phyloP scores from a whole-genome alignment of 495 filamentous ascomycete genomes.

The Penicillium canariense region DNA sequence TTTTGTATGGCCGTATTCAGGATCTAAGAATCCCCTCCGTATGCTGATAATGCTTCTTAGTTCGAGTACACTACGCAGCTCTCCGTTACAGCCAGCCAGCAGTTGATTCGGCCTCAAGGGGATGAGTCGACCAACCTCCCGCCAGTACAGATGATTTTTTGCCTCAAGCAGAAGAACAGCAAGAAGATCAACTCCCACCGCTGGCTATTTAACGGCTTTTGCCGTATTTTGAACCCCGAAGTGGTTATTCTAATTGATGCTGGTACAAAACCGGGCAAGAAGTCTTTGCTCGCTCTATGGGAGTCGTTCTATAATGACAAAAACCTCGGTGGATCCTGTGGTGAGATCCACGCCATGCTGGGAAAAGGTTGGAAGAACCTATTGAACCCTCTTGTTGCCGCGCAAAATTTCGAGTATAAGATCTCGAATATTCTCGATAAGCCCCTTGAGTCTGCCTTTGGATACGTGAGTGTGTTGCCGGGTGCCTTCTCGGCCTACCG shows the following conservation, averaged over 20 bases:
- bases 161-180: slow-evolving; percentile 96
- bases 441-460: slow-evolving; percentile 93
- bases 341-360: slow-evolving; percentile 98
- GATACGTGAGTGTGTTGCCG: slow-evolving; percentile 94
- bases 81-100: slow-evolving; percentile 93
- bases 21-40: background rate
- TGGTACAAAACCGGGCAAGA: slow-evolving; percentile 89
- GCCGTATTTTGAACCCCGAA: slow-evolving; percentile 93
- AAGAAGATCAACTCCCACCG: slow-evolving; percentile 99
- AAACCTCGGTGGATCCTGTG: slow-evolving; percentile 93
- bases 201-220: slow-evolving; percentile 98
- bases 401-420: slow-evolving; percentile 99
- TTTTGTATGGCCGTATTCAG: background rate
- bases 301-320: slow-evolving; percentile 99
- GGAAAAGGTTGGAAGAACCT: slow-evolving; percentile 87
- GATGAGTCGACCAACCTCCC: slow-evolving; percentile 81
- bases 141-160: slow-evolving; percentile 98
- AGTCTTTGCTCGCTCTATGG: slow-evolving; percentile 91
- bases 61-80: slow-evolving; percentile 99
- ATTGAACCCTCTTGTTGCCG: slow-evolving; percentile 88
- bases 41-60: slow-evolving; percentile 25
- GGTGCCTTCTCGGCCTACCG: slow-evolving; percentile 98
- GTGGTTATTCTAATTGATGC: slow-evolving; percentile 95
- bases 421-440: slow-evolving; percentile 99
- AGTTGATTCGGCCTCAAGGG: slow-evolving; percentile 86